phyloP scores from a whole-genome alignment of 331 rosid species.

The Arachis monticola region DNA sequence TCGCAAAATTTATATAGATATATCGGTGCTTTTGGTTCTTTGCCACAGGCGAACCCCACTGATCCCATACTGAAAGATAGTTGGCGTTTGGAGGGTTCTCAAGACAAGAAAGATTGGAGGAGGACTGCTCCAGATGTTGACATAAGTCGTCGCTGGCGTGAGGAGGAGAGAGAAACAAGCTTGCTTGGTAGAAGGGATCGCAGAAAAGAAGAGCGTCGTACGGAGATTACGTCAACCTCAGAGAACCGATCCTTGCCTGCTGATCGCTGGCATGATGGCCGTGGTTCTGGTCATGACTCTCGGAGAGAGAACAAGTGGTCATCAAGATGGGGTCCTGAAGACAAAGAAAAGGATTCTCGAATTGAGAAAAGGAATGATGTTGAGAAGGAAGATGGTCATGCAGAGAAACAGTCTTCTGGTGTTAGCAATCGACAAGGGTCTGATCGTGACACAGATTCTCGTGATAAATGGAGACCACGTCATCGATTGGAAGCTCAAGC shows the following conservation, averaged over 20 bases:
- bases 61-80: conserved; percentile 63
- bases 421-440: conserved; percentile 50
- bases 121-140: conserved; percentile 61
- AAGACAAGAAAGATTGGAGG: conserved; percentile 75
- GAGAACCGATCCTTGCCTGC: conserved; percentile 59
- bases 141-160: conserved; percentile 73
- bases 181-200: conserved; percentile 74
- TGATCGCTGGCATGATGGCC: conserved; percentile 65
- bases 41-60: conserved; percentile 55
- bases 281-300: conserved; percentile 60
- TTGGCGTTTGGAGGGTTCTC: conserved; percentile 68
- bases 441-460: conserved; percentile 71
- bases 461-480: conserved; percentile 85
- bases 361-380: conserved; percentile 57
- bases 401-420: conserved; percentile 58
- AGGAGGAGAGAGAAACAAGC: conserved; percentile 82
- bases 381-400: conserved; percentile 60
- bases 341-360: conserved; percentile 72
- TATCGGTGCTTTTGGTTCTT: conserved; percentile 40
- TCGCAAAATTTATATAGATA: not conserved
- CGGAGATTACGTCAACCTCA: conserved; percentile 52
- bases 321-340: conserved; percentile 90
- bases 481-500: conserved; percentile 72
- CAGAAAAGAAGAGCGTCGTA: conserved; percentile 69
- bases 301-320: conserved; percentile 83